Conservation (phyloP, 2,329 filamentous ascomycete genomes). For the Venturiaceae sp. region DNA sequence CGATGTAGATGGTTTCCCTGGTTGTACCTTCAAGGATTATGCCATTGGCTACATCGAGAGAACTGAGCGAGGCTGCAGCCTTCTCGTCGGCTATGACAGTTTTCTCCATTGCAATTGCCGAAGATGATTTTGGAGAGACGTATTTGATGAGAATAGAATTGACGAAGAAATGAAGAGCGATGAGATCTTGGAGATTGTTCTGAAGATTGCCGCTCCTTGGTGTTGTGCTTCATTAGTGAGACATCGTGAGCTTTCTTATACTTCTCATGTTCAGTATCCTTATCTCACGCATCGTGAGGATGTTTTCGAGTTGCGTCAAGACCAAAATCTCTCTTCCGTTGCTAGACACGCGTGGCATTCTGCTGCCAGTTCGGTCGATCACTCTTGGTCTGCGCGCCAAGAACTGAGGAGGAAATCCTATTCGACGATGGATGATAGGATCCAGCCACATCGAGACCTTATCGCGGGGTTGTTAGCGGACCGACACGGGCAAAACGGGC, state of each 20-base stretch:
- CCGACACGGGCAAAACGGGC: neutral
- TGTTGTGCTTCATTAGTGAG: neutral
- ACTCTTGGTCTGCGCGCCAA: neutral
- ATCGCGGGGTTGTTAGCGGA: neutral
- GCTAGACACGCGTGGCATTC: neutral
- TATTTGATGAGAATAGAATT: neutral
- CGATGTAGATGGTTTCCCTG: constrained; percentile 11
- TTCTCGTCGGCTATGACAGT: neutral
- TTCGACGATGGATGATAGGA: neutral
- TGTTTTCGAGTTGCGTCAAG: neutral
- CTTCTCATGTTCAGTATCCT: neutral
- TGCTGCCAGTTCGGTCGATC: neutral
- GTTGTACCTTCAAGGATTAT: neutral
- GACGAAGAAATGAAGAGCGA: neutral
- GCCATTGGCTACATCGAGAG: neutral
- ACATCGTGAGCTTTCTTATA: neutral
- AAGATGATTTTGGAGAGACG: no score
- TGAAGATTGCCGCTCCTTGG: neutral
- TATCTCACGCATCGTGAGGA: neutral
- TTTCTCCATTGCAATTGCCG: neutral
- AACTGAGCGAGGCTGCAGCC: neutral
- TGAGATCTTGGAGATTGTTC: neutral
- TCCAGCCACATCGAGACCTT: neutral
- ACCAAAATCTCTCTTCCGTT: neutral
- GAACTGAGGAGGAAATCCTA: neutral